These are phyloP conservation scores for Vigna hirtella DNA, from an alignment of 306 rosid species.

Conservation along the genomic window DNA sequence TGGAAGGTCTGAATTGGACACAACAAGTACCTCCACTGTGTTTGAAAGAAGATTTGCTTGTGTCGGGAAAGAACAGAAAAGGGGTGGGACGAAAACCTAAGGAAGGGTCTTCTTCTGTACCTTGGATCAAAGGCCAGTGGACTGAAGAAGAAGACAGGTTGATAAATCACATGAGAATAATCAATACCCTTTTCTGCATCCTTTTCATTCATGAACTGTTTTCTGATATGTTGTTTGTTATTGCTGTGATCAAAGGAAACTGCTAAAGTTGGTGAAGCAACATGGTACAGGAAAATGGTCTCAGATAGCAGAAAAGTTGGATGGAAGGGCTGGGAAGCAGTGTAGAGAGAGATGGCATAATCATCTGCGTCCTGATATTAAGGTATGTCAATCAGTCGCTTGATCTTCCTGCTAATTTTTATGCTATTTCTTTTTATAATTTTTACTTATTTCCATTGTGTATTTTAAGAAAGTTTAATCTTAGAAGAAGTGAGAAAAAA, in stretches of 20 bases:
- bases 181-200: background rate
- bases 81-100: constrained; percentile 53
- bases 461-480: background rate
- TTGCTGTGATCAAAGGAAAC: constrained; percentile 51
- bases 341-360: constrained; percentile 98
- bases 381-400: constrained; percentile 52
- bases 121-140: constrained; percentile 90
- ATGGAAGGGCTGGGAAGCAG: constrained; percentile 90
- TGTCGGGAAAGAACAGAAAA: constrained; percentile 34
- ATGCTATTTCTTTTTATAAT: background rate
- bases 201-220: background rate
- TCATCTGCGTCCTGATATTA: constrained; percentile 93
- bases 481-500: background rate
- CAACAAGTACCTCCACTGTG: constrained; percentile 39
- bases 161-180: background rate
- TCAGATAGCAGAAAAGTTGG: constrained; percentile 76
- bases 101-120: constrained; percentile 44
- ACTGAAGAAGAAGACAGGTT: constrained; percentile 90
- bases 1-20: constrained; percentile 44
- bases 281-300: constrained; percentile 89
- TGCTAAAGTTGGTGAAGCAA: constrained; percentile 76
- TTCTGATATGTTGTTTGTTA: background rate
- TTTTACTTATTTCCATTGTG: background rate
- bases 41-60: constrained; percentile 30
- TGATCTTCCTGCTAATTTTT: background rate